A percentile compares a stretch with the other conserved stretches of the same genome.
Conservation (phyloP, 345 rosid genomes). For the Corymbia maculata region DNA sequence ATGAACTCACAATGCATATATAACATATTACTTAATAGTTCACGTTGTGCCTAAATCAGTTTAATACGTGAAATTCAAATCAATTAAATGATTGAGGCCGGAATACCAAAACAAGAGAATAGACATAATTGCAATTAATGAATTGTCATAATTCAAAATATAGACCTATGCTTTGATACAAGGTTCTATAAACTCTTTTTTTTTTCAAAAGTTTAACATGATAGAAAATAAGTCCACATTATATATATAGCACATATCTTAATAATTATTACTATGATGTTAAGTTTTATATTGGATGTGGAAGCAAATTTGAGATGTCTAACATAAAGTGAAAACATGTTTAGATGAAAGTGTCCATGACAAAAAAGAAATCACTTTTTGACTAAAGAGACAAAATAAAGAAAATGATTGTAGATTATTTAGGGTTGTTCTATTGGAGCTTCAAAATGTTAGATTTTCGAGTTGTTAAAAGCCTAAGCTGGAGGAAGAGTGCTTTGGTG, state of each 20-base stretch:
- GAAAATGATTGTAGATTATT: background rate
- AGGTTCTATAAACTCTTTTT: background rate
- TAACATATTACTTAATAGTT: background rate
- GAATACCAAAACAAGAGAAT: background rate
- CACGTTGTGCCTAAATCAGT: background rate
- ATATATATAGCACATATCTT: background rate
- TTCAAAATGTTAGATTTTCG: background rate
- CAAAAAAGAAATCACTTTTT: background rate
- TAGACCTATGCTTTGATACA: background rate
- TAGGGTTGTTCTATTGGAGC: background rate
- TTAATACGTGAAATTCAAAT: background rate
- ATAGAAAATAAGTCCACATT: background rate
- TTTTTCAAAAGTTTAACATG: background rate
- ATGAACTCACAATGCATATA: background rate
- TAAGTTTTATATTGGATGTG: background rate
- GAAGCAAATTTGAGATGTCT: background rate
- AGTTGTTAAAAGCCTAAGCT: background rate
- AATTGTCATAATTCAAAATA: background rate
- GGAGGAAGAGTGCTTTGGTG: background rate
- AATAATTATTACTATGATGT: background rate
- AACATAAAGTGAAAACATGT: background rate
- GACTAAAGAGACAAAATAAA: background rate
- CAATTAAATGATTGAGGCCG: background rate
- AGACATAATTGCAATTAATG: background rate
- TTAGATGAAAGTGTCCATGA: background rate